phyloP scores from a whole-genome alignment of 2,329 filamentous ascomycete genomes.

The Ophiostoma angusticollis region DNA sequence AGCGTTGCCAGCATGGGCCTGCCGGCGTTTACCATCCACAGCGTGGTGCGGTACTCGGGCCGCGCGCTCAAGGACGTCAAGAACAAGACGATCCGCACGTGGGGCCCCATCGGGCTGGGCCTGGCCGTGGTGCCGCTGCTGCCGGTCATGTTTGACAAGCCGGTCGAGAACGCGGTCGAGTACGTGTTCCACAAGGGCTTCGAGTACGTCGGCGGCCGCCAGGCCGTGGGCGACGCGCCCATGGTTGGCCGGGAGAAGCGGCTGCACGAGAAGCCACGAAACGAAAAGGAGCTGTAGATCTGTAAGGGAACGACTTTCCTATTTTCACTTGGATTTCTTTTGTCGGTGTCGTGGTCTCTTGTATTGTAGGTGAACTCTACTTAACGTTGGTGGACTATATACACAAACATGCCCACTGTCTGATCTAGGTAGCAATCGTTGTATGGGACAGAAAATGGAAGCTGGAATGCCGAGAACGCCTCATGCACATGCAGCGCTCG shows the following conservation, averaged over 20 bases:
- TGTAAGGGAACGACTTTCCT: background rate
- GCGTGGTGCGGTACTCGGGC: conserved; percentile 80
- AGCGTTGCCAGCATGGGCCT: conserved; percentile 83
- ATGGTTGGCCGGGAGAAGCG: conserved; percentile 38
- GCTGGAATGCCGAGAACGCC: background rate
- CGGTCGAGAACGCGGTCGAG: conserved; percentile 83
- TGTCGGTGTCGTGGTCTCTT: background rate
- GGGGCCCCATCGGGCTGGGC: conserved; percentile 80
- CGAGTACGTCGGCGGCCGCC: conserved; percentile 52
- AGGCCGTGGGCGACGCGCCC: conserved; percentile 42
- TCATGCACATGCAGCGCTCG: background rate
- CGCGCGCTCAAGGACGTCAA: conserved; percentile 72
- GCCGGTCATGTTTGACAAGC: conserved; percentile 77
- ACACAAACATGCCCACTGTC: background rate
- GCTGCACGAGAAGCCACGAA: conserved; percentile 28
- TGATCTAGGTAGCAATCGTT: no score
- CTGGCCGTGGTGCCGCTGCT: conserved; percentile 68
- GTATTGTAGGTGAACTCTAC: background rate
- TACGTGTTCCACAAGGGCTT: conserved; percentile 81
- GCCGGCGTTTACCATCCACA: conserved; percentile 88
- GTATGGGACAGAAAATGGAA: background rate
- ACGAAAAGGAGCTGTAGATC: conserved; percentile 30
- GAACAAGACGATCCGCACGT: conserved; percentile 64
- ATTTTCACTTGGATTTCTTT: background rate
- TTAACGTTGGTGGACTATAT: no score